Base-by-base conservation (phyloP, 108 stramenopile species). In the Parietichytrium sp. region DNA sequence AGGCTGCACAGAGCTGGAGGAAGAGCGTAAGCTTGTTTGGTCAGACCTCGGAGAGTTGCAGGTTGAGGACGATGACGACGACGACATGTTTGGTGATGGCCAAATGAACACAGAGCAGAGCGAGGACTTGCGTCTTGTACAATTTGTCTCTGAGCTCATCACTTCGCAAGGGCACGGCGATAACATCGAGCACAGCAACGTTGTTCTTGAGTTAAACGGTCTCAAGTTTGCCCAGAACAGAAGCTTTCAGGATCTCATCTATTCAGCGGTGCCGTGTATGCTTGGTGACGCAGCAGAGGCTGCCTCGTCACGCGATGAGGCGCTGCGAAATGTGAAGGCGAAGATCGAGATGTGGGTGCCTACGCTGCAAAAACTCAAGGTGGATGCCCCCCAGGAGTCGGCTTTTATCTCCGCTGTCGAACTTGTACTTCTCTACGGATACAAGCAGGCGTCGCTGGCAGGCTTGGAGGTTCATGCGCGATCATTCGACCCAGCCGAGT, bases 1-100 rank as follows among this genome's bases (percentile, higher is more conserved):
- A 8, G 61, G 61, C 13, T 72, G 61, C 61, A 13, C 36, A 33
- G 61, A 72, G 61, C 61, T 72, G 38, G 61, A 72, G 61, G 13
- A 33, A 6, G 61, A 33, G 13, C 61, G 61, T 2, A 42, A 72
- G 33, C 15, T 27, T 8, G 38, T 72, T 42, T 72, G 36, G 36
- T 45, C 38, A 33, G 61, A 42, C 29, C 45, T 72, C 20, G 38
- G 38, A 16, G 45, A 42, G 38, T 42, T 72, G 2, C 38, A 72
- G 61, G 61, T 45, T 1, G 61, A 54, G n/a, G 53, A 80, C 10
- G 52, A 80, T 8, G 79, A 54, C 25, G 52, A 80, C 15, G 53
- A 80, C 23, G 20, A 23, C 20, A 42, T 72, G 3, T 33, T 72
- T n/a, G 61, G 61, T n/a, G 45, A 33, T n/a, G 61, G 36, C 6